phyloP scores from a whole-genome alignment of 1,284 basidiomycete genomes.

The Anthracocystis walkeri region DNA sequence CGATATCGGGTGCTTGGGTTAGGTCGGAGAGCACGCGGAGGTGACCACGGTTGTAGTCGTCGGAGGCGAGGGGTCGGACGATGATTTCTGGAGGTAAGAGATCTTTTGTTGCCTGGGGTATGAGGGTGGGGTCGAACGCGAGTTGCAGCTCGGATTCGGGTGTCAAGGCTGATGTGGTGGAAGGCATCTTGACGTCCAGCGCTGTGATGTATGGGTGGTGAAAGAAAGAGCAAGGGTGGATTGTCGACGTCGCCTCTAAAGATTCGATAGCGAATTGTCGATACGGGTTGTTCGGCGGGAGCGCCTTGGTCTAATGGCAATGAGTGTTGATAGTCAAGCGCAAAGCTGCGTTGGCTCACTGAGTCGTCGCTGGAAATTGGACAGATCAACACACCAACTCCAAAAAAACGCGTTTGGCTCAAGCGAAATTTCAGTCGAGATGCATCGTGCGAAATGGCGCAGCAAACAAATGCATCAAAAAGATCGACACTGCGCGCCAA shows the following conservation, averaged over 20 bases:
- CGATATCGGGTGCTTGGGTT: conserved; percentile 81
- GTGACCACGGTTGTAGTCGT: conserved; percentile 86
- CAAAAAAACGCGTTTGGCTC: background rate
- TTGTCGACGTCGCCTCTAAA: background rate
- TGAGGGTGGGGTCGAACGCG: conserved; percentile 78
- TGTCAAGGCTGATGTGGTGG: conserved; percentile 72
- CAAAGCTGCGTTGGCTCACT: too few species aligned
- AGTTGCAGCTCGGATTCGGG: conserved; percentile 80
- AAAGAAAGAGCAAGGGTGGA: background rate
- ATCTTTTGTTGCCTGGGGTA: conserved; percentile 75
- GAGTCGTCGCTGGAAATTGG: background rate
- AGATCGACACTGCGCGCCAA: background rate
- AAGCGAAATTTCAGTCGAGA: background rate
- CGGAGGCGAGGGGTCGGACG: conserved; percentile 86
- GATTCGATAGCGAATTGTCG: too few species aligned
- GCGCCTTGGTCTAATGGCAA: too few species aligned
- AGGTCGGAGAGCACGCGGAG: conserved; percentile 84
- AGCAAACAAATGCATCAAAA: background rate
- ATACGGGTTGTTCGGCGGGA: too few species aligned
- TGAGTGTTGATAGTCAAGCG: too few species aligned
- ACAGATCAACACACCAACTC: background rate
- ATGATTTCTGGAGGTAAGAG: conserved; percentile 75
- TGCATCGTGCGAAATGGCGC: conserved; percentile 6
- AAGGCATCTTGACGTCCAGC: conserved; percentile 41
- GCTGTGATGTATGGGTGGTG: background rate